These are phyloP conservation scores for Penicillium pancosmium DNA, from an alignment of 495 filamentous ascomycete species.

Conservation along the genomic window DNA sequence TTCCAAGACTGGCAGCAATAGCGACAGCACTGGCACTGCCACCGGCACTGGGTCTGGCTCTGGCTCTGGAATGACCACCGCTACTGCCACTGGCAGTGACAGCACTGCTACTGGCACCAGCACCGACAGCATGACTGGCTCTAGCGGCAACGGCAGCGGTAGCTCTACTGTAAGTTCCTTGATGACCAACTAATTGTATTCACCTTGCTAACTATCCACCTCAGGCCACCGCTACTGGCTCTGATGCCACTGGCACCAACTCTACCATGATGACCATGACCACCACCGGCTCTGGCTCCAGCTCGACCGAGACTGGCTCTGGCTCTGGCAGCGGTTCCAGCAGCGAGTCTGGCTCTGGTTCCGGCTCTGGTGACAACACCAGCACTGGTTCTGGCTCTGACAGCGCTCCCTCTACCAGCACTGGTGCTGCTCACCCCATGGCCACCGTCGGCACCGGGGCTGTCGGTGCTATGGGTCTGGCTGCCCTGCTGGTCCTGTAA, in stretches of 20 bases:
- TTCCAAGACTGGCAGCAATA: constrained; percentile 14
- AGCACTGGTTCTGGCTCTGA: constrained; percentile 27
- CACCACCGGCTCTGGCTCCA: constrained; percentile 9
- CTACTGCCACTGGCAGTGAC: constrained; percentile 6
- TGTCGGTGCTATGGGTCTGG: constrained; percentile 41
- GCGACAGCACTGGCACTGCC: constrained; percentile 8
- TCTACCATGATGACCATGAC: constrained; percentile 1
- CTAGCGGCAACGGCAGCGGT: background rate
- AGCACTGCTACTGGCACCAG: constrained; percentile 5
- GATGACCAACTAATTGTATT: background rate
- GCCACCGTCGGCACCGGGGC: constrained; percentile 40
- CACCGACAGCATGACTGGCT: constrained; percentile 6
- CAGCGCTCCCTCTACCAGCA: constrained; percentile 26
- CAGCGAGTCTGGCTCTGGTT: background rate
- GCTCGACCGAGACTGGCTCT: constrained; percentile 9
- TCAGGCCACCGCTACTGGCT: constrained; percentile 2
- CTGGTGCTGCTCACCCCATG: constrained; percentile 37
- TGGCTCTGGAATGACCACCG: background rate
- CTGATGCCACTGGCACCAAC: background rate
- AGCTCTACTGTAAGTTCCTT: constrained; percentile 1
- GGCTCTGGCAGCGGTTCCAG: constrained; percentile 4
- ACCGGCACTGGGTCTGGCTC: constrained; percentile 5
- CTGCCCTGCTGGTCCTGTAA: constrained; percentile 48
- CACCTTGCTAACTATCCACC: constrained; percentile 12
- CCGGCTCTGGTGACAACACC: too few relatives aligned